These are phyloP conservation scores for Yamadazyma olivae DNA, from an alignment of 805 yeast species.

Conservation along the genomic window DNA sequence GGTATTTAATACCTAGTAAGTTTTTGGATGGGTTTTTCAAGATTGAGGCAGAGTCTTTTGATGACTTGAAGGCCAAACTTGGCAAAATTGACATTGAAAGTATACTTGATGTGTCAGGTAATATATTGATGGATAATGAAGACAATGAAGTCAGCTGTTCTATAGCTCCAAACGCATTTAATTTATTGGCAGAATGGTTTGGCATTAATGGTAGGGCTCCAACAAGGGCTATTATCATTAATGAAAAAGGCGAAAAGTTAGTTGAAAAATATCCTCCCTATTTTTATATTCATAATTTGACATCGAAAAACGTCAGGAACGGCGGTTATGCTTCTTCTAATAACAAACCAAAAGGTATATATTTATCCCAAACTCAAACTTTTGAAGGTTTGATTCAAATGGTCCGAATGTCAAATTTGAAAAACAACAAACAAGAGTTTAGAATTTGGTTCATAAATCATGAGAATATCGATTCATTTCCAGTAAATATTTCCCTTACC, in stretches of 20 bases:
- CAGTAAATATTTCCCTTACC: constrained; percentile 20
- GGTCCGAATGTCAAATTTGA: constrained; percentile 20
- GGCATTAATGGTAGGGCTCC: constrained; percentile 43
- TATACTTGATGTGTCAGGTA: constrained; percentile 45
- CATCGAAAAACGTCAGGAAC: constrained; percentile 14
- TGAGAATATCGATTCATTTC: constrained; percentile 19
- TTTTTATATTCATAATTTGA: constrained; percentile 32
- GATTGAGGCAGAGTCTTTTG: constrained; percentile 22
- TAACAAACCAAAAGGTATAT: constrained; percentile 13
- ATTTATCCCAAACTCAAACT: constrained; percentile 30
- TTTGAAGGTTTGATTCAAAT: constrained; percentile 31
- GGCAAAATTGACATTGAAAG: constrained; percentile 48
- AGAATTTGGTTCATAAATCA: constrained; percentile 38
- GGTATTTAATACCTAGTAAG: constrained; percentile 45
- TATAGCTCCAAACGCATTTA: constrained; percentile 45
- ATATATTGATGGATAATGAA: constrained; percentile 31
- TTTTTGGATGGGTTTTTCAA: constrained; percentile 44
- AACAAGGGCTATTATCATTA: constrained; percentile 24
- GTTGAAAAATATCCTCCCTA: constrained; percentile 37
- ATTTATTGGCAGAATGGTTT: constrained; percentile 49
- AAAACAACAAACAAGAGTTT: constrained; percentile 17
- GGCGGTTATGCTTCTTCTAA: constrained; percentile 1
- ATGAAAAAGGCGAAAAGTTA: constrained; percentile 23
- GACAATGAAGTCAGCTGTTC: constrained; percentile 14
- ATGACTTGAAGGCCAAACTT: constrained; percentile 25